These are phyloP conservation scores for Arthroderma sp. DNA, from an alignment of 2,329 filamentous ascomycete genomes.

Conservation along the genomic window DNA sequence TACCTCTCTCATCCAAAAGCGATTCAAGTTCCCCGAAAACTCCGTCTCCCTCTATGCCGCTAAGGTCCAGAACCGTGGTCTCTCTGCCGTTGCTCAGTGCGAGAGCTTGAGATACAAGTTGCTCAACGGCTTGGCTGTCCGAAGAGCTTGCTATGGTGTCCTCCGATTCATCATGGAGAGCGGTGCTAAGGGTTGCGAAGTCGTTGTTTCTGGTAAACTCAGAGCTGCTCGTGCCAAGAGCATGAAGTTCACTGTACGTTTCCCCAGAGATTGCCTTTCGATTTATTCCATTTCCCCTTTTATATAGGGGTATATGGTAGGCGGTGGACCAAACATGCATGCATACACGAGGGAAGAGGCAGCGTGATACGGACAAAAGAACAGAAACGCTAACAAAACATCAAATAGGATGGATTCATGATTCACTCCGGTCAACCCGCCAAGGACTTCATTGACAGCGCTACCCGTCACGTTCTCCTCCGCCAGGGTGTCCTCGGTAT, in stretches of 20 bases:
- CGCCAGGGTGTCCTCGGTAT: slow-evolving; percentile 99
- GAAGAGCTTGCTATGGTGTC: slow-evolving; percentile 98
- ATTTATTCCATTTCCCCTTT: not conserved
- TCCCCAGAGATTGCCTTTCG: not conserved
- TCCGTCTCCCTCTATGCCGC: slow-evolving; percentile 98
- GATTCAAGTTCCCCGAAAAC: slow-evolving; percentile 99
- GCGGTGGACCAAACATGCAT: not conserved
- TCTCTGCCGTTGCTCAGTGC: slow-evolving; percentile 99
- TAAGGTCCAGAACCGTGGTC: slow-evolving; percentile 99
- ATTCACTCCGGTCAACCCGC: slow-evolving; percentile 99
- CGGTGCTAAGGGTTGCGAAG: slow-evolving; percentile 99
- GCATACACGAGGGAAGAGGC: not conserved
- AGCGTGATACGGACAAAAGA: not conserved
- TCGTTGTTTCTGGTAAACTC: slow-evolving; percentile 98
- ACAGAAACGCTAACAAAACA: not conserved
- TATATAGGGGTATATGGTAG: not conserved
- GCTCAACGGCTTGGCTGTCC: slow-evolving; percentile 96
- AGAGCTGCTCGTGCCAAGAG: slow-evolving; percentile 97
- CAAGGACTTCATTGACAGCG: slow-evolving; percentile 98
- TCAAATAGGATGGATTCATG: slow-evolving; percentile 86
- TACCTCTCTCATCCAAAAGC: slow-evolving; percentile 99
- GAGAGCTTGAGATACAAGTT: slow-evolving; percentile 99
- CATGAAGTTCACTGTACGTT: slow-evolving; percentile 97
- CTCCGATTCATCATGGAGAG: slow-evolving; percentile 99
- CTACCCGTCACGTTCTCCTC: slow-evolving; percentile 98